A percentile compares a stretch with the other conserved stretches of the same genome.
phyloP scores from a whole-genome alignment of 192 early-diverging fungal species.

The Coemansia erecta region DNA sequence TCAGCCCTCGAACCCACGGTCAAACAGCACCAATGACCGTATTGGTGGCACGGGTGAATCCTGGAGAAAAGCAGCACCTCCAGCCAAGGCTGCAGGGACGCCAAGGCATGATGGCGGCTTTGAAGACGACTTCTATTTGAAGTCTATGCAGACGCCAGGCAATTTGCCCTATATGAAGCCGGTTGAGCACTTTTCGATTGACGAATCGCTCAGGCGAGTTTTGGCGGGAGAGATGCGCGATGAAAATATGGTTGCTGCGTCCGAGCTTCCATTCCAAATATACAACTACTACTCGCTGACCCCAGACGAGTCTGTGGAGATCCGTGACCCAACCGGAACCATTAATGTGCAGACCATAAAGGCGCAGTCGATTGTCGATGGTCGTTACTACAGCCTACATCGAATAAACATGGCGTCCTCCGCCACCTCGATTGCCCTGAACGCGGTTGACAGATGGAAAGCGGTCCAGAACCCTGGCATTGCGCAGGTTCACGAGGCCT shows the following conservation, averaged over 20 bases:
- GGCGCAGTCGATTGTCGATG: constrained; percentile 78
- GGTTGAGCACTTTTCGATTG: constrained; percentile 81
- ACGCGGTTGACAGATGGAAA: constrained; percentile 82
- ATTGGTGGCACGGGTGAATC: not conserved
- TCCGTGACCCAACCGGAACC: constrained; percentile 59
- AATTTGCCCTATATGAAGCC: constrained; percentile 72
- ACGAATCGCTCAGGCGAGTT: constrained; percentile 79
- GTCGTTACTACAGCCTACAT: constrained; percentile 79
- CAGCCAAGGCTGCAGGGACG: not conserved
- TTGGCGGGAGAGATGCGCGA: constrained; percentile 58
- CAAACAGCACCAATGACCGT: not conserved
- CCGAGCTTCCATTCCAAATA: constrained; percentile 71
- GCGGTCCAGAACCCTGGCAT: constrained; percentile 78
- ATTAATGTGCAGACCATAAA: constrained; percentile 80
- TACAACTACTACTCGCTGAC: constrained; percentile 88
- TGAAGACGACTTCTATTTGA: constrained; percentile 30
- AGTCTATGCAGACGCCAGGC: constrained; percentile 38
- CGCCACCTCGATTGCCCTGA: constrained; percentile 76
- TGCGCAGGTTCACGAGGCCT: constrained; percentile 87
- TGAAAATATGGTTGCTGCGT: constrained; percentile 47
- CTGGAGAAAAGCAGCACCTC: constrained; percentile 7
- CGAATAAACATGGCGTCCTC: constrained; percentile 78
- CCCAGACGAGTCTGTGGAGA: constrained; percentile 59
- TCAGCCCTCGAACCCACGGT: too few relatives aligned
- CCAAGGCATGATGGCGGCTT: not conserved